Percentiles rank a stretch among this genome's conserved stretches.
These are phyloP conservation scores for Cicer arietinum DNA, from an alignment of 306 rosid species.

Conservation along the genomic window DNA sequence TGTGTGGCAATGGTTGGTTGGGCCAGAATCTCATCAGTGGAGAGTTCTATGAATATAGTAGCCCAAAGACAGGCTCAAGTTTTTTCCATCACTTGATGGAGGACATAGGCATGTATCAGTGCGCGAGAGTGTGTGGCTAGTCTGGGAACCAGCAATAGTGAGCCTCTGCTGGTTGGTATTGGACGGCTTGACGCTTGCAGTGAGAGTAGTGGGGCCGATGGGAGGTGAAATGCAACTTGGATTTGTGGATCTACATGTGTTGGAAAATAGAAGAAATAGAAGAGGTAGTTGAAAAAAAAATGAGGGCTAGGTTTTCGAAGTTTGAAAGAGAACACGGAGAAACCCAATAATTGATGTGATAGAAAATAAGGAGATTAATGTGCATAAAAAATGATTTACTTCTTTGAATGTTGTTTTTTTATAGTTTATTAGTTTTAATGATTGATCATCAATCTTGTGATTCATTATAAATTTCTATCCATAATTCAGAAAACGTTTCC, in stretches of 20 bases:
- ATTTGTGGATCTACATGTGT: not conserved
- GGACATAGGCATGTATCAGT: not conserved
- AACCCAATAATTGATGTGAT: slow-evolving; percentile 11
- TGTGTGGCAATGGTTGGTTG: slow-evolving; percentile 8
- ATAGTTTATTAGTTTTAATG: not conserved
- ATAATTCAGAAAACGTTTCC: not conserved
- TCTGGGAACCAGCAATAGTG: not conserved
- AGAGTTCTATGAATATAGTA: not conserved
- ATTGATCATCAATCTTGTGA: slow-evolving; percentile 5
- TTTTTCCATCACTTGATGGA: not conserved
- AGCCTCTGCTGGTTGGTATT: not conserved
- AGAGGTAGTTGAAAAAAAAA: not conserved
- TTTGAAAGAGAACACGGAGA: not conserved
- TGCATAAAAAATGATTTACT: not conserved
- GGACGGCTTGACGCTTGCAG: not conserved
- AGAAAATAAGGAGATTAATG: slow-evolving; percentile 4
- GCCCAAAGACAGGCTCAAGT: not conserved
- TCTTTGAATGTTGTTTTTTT: not conserved
- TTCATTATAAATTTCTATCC: not conserved
- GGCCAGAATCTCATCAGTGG: not conserved
- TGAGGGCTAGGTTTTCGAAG: slow-evolving; percentile 19
- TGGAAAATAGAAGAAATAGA: not conserved
- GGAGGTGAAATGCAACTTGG: slow-evolving; percentile 14
- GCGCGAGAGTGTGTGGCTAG: not conserved
- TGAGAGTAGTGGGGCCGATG: slow-evolving; percentile 8